Conservation (phyloP, 2,329 filamentous ascomycete species). For the Beauveria rudraprayagi region DNA sequence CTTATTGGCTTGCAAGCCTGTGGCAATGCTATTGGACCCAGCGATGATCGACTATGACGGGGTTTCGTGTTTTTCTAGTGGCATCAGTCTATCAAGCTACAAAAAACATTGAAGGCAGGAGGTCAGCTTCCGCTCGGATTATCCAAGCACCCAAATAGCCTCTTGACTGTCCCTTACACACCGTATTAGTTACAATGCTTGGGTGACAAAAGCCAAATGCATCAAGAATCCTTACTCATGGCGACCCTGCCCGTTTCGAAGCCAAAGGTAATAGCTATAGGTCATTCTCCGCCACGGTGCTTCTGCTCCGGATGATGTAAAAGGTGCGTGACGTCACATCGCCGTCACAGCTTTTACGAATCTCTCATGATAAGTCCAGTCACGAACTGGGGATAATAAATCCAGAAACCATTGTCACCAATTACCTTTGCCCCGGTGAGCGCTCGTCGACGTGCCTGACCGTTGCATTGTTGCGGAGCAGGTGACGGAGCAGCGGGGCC, state of each 20-base stretch:
- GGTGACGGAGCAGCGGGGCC: slow-evolving; percentile 8
- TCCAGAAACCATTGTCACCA: not conserved
- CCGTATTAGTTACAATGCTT: not conserved
- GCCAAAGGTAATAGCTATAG: not conserved
- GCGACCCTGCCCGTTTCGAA: too few relatives aligned
- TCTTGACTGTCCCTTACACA: not conserved
- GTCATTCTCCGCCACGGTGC: not conserved
- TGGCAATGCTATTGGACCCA: not conserved
- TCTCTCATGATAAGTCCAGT: not conserved
- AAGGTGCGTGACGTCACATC: slow-evolving; percentile 1
- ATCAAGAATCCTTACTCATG: too few relatives aligned
- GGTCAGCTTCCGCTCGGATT: too few relatives aligned
- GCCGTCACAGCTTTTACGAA: not conserved
- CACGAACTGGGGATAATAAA: not conserved
- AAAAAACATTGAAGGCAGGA: too few relatives aligned
- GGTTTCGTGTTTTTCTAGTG: not conserved
- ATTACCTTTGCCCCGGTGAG: not conserved
- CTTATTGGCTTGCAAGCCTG: not conserved
- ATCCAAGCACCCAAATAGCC: not conserved
- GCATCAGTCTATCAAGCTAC: not conserved
- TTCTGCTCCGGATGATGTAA: not conserved
- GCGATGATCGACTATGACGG: not conserved
- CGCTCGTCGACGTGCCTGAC: not conserved
- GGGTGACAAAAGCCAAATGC: not conserved
- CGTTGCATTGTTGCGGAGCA: not conserved